Conservation (phyloP, 2,329 filamentous ascomycete genomes). For the Xylaria arbuscula region DNA sequence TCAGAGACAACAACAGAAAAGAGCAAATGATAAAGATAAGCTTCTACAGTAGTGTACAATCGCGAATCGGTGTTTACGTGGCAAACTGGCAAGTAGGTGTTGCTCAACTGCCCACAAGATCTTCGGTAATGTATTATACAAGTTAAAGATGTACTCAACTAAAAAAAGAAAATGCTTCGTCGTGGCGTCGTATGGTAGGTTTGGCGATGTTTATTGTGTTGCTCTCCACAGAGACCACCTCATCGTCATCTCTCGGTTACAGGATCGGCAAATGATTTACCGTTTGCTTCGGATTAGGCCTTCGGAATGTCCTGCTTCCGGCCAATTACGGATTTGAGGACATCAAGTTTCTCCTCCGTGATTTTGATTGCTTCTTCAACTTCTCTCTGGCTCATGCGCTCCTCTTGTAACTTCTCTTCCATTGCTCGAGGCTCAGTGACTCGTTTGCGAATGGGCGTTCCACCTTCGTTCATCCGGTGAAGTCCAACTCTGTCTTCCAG, state of each 20-base stretch:
- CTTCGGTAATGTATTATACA: constrained; percentile 32
- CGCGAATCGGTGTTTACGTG: background rate
- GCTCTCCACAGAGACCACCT: constrained; percentile 6
- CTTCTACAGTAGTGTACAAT: background rate
- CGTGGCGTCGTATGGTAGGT: constrained; percentile 36
- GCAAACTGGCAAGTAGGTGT: constrained; percentile 1
- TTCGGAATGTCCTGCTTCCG: constrained; percentile 58
- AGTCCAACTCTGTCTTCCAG: constrained; percentile 86
- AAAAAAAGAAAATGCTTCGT: constrained; percentile 34
- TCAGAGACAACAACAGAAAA: too few species aligned
- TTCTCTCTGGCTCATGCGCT: constrained; percentile 76
- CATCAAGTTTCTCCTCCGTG: constrained; percentile 84
- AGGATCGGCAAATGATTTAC: constrained; percentile 8
- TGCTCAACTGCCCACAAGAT: constrained; percentile 17
- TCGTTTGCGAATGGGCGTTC: constrained; percentile 57
- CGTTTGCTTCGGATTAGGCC: constrained; percentile 25
- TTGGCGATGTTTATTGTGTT: constrained; percentile 15
- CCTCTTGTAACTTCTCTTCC: constrained; percentile 68
- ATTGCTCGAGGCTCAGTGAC: constrained; percentile 65
- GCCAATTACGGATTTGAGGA: constrained; percentile 78
- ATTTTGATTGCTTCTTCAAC: constrained; percentile 83
- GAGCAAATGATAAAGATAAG: background rate
- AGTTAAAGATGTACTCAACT: constrained; percentile 38
- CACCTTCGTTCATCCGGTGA: constrained; percentile 64
- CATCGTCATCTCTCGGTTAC: constrained; percentile 20